Base-by-base conservation (phyloP, 2,329 filamentous ascomycete genomes). In the Juglanconis sp. region DNA sequence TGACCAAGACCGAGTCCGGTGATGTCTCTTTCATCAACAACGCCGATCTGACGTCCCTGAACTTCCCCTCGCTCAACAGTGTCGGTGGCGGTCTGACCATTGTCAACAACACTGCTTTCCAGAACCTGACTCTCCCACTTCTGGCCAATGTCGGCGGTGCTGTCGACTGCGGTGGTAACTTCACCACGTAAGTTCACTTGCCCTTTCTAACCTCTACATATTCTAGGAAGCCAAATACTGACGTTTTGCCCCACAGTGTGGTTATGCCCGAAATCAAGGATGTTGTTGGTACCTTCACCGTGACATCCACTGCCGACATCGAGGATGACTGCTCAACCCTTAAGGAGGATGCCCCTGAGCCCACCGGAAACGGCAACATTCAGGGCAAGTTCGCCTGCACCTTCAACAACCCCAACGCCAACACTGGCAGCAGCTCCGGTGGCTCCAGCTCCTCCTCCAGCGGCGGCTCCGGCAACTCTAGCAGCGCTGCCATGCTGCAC, bases 101-200 rank as follows among this genome's bases (percentile, higher is more conserved):
- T 71, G 88, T 90, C 77, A 96, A 96, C 86, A 97, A 98, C 87
- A 91, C 91, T 63, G 79, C 81, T 59, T 83, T 97, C 38, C 68
- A 76, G 59, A 73, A 78, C 63, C 81, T 97, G 59, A 76, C 83
- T 38, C 90, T 98, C 77, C 81, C 83, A 63, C 72, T 80, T 65
- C 84, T 99, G 34, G 72, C 84, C 71, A 84, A 79, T 58, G 85
- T 97, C 61, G 84, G 81, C 65, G 94, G 93, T 78, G 92, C 91
- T 69, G 81, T 98, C 71, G 88, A 92, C 74, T 86, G 96, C 74
- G 87, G 87, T 69, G 95, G 95, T 70, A 89, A 87, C 79, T 96
- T 97, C 76, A 83, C 86, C 65, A 81, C 84, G 92, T 96, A 83
- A 81, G 91, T 85, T 17, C 11, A 55, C 13, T 2, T 11, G 1